Base-by-base conservation (phyloP, 257 asterid genomes). In the Cordia subcordata region DNA sequence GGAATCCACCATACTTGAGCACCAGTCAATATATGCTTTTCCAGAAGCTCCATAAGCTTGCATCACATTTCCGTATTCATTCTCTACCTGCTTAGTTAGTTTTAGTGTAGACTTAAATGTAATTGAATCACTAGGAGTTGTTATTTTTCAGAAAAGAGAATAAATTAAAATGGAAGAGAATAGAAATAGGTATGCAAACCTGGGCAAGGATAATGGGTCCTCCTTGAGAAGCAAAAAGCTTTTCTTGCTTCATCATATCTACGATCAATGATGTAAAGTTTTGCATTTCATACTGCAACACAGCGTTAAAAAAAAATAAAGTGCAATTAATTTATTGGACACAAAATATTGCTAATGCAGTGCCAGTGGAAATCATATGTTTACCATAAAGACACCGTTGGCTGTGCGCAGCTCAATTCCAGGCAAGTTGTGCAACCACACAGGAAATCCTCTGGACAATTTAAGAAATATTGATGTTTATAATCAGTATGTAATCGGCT, bases 161-260 rank as follows among this genome's bases (percentile, higher is more conserved):
- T n/a, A n/a, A 19, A 9, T 3, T 0, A 13, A 21, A 20, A 27
- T 19, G 8, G 21, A 47, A 12, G 8, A 4, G 0, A 17, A 15
- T 1, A 10, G 20, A 52, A 51, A 27, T 8, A 14, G 13, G n/a
- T 13, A 1, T 16, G 50, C 23, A 5, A 46, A 83, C 94, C 82
- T 85, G 94, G 1, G 95, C 91, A 19, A 89, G 74, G 44, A 89
- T 84, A 50, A 89, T 82, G 10, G 96, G 96, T 13, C 96, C 96
- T 53, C 95, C 96, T 82, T 86, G 96, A 27, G 94, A 83, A 10
- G 94, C 94, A 72, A 89, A 86, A 5, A 86, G 77, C 22, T 79
- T 84, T 70, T 84, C 97, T 51, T 79, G 27, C 39, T 89, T 82
- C 8, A 80, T 60, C 91, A 78, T 83, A 17, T 86, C 76, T n/a